A percentile compares a stretch with the other conserved stretches of the same genome.
Conservation (phyloP, 345 rosid species). For the Bruguiera gymnorhiza region DNA sequence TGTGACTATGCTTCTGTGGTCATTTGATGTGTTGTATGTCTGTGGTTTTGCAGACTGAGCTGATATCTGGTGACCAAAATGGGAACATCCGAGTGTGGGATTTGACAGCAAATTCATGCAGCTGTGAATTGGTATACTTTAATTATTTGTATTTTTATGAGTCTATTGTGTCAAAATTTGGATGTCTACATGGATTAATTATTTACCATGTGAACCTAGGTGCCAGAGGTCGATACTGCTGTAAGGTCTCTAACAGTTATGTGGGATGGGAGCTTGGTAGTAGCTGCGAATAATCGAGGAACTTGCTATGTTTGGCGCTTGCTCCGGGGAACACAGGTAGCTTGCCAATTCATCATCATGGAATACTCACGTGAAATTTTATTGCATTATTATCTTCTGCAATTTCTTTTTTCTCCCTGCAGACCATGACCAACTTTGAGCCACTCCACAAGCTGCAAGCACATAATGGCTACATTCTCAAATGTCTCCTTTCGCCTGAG, state of each 20-base stretch:
- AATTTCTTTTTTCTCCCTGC: conserved; percentile 4
- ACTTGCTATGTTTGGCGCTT: conserved; percentile 96
- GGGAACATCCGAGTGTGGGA: conserved; percentile 98
- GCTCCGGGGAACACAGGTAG: conserved; percentile 73
- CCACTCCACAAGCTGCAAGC: conserved; percentile 97
- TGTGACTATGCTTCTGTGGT: background rate
- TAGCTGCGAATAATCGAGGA: conserved; percentile 89
- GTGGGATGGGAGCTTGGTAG: conserved; percentile 98
- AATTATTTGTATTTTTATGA: conserved; percentile 3
- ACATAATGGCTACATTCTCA: conserved; percentile 79
- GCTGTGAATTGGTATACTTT: conserved; percentile 78
- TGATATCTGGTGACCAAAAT: conserved; percentile 96
- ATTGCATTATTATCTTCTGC: conserved; percentile 2
- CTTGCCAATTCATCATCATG: conserved; percentile 3
- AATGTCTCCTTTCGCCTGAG: conserved; percentile 91
- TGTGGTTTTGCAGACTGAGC: conserved; percentile 60
- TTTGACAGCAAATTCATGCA: conserved; percentile 90
- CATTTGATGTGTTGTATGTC: conserved; percentile 1
- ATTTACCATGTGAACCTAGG: conserved; percentile 35
- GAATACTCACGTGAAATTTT: background rate
- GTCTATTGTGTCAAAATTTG: background rate
- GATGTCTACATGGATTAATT: background rate
- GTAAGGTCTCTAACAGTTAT: conserved; percentile 85
- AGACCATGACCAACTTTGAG: conserved; percentile 93
- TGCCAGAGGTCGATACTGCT: conserved; percentile 89